Percentiles rank a stretch among this genome's conserved stretches.
These are phyloP conservation scores for Wickerhamiella qilinensis DNA, from an alignment of 805 yeast species.

Conservation along the genomic window DNA sequence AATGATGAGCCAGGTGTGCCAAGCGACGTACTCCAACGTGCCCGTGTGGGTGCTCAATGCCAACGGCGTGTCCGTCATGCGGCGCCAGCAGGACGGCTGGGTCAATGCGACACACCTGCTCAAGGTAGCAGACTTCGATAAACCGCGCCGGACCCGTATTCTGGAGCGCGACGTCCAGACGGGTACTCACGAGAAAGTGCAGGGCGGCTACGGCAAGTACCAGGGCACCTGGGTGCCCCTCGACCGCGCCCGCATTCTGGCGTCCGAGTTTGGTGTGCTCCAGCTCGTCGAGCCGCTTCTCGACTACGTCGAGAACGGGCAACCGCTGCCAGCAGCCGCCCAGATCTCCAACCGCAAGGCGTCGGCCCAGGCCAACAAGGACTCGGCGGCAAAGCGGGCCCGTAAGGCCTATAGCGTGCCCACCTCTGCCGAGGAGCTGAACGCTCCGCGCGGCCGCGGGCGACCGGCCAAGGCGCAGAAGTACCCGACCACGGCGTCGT, in stretches of 20 bases:
- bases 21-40: conserved; percentile 30
- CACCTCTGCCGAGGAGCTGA: neutral
- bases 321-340: neutral
- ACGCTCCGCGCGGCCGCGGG: neutral
- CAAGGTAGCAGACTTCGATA: conserved; percentile 86
- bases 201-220: conserved; percentile 60
- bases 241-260: conserved; percentile 52
- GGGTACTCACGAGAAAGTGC: conserved; percentile 57
- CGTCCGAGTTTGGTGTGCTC: conserved; percentile 46
- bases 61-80: conserved; percentile 66
- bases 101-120: conserved; percentile 92
- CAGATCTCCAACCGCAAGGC: neutral
- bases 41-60: conserved; percentile 38
- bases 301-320: conserved; percentile 41
- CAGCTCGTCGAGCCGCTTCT: conserved; percentile 50
- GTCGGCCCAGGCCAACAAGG: conserved; percentile 25
- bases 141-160: conserved; percentile 83
- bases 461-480: conserved; percentile 2
- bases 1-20: conserved; percentile 22
- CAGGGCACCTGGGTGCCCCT: conserved; percentile 49
- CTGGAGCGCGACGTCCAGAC: conserved; percentile 85
- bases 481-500: conserved; percentile 2
- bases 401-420: conserved; percentile 9
- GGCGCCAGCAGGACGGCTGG: conserved; percentile 86
- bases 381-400: conserved; percentile 9